Percentiles rank a stretch among this genome's conserved stretches.
phyloP scores from a whole-genome alignment of 2,329 filamentous ascomycete genomes.

The Pseudopyrenochaeta lycopersici region DNA sequence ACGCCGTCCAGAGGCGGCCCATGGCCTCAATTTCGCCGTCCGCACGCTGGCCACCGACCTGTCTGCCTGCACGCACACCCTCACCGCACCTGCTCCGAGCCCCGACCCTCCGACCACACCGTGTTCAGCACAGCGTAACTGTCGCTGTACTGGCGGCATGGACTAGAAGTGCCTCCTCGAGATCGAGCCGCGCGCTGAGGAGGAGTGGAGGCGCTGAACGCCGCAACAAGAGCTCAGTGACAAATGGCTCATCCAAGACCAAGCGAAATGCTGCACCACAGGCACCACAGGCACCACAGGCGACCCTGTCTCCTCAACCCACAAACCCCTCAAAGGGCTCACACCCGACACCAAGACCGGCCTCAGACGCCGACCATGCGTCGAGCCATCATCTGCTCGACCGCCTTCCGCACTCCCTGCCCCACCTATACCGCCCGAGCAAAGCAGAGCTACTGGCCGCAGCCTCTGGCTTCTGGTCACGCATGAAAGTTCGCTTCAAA shows the following conservation, averaged over 20 bases:
- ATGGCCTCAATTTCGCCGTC: conserved; percentile 14
- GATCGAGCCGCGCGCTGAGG: conserved; percentile 20
- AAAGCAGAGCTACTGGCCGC: conserved; percentile 94
- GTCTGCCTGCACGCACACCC: conserved; percentile 2
- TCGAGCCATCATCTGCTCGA: conserved; percentile 62
- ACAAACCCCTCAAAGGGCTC: conserved; percentile 36
- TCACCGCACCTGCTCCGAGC: conserved; percentile 21
- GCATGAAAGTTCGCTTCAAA: conserved; percentile 91
- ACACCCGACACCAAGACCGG: conserved; percentile 25
- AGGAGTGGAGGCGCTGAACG: conserved; percentile 23
- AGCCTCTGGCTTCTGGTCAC: conserved; percentile 90
- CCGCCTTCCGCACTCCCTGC: conserved; percentile 64
- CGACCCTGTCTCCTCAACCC: conserved; percentile 43
- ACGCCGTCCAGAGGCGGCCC: conserved; percentile 13
- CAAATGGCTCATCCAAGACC: conserved; percentile 33
- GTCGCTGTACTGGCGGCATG: conserved; percentile 40
- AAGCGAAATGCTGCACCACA: conserved; percentile 20
- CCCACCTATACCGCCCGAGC: conserved; percentile 80
- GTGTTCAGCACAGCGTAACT: conserved; percentile 31
- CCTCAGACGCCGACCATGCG: conserved; percentile 26
- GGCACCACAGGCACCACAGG: conserved; percentile 33
- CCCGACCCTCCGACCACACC: conserved; percentile 6
- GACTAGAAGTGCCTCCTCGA: conserved; percentile 38
- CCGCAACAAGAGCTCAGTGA: conserved; percentile 51
- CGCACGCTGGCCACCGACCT: conserved; percentile 5